Base-by-base conservation (phyloP, 768 basidiomycete species). In the Xanthoconium purpureum region DNA sequence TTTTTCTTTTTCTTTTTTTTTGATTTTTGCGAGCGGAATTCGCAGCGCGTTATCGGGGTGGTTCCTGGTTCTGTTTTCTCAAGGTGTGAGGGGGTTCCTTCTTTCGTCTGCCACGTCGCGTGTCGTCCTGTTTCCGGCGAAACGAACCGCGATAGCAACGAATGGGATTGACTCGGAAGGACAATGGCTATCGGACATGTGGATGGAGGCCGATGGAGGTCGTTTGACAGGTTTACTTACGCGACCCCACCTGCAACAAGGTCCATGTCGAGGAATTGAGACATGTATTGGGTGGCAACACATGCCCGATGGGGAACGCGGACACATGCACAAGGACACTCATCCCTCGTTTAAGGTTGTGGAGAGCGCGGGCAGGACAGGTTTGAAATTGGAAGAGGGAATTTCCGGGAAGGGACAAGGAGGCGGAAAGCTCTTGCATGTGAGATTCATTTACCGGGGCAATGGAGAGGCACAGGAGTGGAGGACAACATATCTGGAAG, bases 401-500 rank as follows among this genome's bases (percentile, higher is more conserved):
- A 57, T 55, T 53, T 58, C 61, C 64, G 62, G n/a, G 56, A 42
- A 57, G 37, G 54, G 50, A 29, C 17, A 20, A 40, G n/a, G 54
- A 37, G 55, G 32, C 37, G 35, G 33, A 33, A 18, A 8, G 28
- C 35, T 29, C 33, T 52, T 55, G 50, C 52, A 61, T 66, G 65
- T 57, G 62, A 14, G 18, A 47, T 29, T 56, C 54, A 62, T 50
- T 58, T 65, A 48, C 50, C 58, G 55, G 15, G 44, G 40, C 33
- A 54, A 50, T 51, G 56, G 30, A 53, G 56, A 55, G 62, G 68
- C 60, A 70, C 63, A 52, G 50, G 44, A 59, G 63, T 59, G 49
- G 53, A 70, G 65, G 57, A 63, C 44, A 66, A 67, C 63, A 65
- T 60, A 65, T 60, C 57, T 50, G 66, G 68, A 62, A 69, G 53